phyloP scores from a whole-genome alignment of 805 yeast species.

The Candida taoyuanica region DNA sequence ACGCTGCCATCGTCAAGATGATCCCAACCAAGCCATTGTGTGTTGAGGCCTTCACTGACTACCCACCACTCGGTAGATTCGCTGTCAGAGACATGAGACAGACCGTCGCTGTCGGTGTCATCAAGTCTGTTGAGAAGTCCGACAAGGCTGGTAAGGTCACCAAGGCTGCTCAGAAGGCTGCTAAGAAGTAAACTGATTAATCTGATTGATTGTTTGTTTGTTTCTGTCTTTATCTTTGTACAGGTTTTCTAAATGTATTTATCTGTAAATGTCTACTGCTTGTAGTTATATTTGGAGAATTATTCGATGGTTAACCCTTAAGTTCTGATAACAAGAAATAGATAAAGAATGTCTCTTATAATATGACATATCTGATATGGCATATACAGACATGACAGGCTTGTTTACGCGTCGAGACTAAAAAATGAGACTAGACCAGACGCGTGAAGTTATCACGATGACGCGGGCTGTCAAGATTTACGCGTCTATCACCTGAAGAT shows the following conservation, averaged over 20 bases:
- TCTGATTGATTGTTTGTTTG: conserved; percentile 48
- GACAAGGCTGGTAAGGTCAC: conserved; percentile 92
- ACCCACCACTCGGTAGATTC: conserved; percentile 98
- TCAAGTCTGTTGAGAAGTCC: conserved; percentile 91
- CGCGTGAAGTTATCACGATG: not conserved
- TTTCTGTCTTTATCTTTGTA: not conserved
- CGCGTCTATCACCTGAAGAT: too few relatives aligned
- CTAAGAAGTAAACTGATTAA: conserved; percentile 55
- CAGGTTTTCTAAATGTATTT: not conserved
- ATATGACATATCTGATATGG: not conserved
- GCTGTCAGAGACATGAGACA: conserved; percentile 99
- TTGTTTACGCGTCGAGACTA: not conserved
- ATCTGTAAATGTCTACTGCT: not conserved
- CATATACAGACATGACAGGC: not conserved
- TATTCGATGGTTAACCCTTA: too few relatives aligned
- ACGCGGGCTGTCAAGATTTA: not conserved
- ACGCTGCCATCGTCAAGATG: conserved; percentile 90
- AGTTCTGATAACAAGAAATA: too few relatives aligned
- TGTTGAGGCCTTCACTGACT: conserved; percentile 92
- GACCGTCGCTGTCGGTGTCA: conserved; percentile 79
- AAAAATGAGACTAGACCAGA: not conserved
- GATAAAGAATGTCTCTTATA: not conserved
- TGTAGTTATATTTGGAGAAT: not conserved
- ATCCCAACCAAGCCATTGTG: conserved; percentile 91
- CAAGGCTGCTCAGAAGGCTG: conserved; percentile 73